Percentiles rank a stretch among this genome's conserved stretches.
phyloP scores from a whole-genome alignment of 495 filamentous ascomycete species.

The Neurospora discreta region DNA sequence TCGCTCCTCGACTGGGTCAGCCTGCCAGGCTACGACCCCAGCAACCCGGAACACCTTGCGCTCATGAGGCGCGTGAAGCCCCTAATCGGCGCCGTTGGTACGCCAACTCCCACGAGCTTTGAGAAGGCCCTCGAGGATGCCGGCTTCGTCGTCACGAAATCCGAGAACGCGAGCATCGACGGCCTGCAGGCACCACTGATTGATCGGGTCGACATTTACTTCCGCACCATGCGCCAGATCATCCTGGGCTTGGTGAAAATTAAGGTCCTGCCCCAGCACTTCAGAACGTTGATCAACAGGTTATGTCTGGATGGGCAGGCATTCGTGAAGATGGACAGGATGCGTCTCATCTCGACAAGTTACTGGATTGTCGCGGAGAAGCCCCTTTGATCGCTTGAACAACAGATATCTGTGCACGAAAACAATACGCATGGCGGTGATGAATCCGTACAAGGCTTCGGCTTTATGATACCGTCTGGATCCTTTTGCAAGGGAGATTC shows the following conservation, averaged over 20 bases:
- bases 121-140: slow-evolving; percentile 40
- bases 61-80: slow-evolving; percentile 54
- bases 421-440: neutral
- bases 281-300: slow-evolving; percentile 53
- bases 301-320: slow-evolving; percentile 49
- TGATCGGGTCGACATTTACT: slow-evolving; percentile 49
- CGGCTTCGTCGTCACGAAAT: slow-evolving; percentile 39
- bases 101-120: slow-evolving; percentile 43
- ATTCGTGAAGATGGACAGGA: slow-evolving; percentile 52
- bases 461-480: neutral
- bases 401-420: neutral
- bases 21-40: slow-evolving; percentile 42
- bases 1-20: slow-evolving; percentile 51
- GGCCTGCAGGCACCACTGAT: slow-evolving; percentile 49
- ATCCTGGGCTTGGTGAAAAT: slow-evolving; percentile 44
- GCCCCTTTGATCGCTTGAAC: slow-evolving; percentile 15
- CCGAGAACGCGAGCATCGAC: slow-evolving; percentile 47
- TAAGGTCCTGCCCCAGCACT: slow-evolving; percentile 43
- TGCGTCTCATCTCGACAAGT: slow-evolving; percentile 49
- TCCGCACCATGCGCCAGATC: slow-evolving; percentile 43
- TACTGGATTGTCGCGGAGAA: slow-evolving; percentile 53
- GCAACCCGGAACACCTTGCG: slow-evolving; percentile 41
- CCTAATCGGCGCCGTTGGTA: slow-evolving; percentile 52
- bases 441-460: neutral
- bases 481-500: neutral